Evolutionary conservation across 2,329 filamentous ascomycete genomes (phyloP).

Genomic region (Metarhizium humberi): DNA sequence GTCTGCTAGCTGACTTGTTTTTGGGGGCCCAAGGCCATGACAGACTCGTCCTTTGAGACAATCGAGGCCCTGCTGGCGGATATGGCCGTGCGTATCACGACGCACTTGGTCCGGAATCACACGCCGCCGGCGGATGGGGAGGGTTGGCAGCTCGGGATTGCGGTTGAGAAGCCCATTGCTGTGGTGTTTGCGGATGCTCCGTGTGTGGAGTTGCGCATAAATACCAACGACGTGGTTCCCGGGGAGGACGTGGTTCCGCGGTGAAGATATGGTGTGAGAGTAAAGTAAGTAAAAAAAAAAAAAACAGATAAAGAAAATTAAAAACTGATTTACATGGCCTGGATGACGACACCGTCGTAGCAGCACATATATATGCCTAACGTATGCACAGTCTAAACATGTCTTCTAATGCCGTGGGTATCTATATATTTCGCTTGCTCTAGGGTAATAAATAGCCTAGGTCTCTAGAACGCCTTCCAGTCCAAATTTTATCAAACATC

Average conservation of each 20-base stretch:
- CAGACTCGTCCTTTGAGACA: slow-evolving; percentile 50
- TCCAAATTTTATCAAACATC: background rate
- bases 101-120: slow-evolving; percentile 25
- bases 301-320: too few relatives aligned
- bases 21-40: slow-evolving; percentile 34
- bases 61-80: slow-evolving; percentile 50
- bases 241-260: background rate
- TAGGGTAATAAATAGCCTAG: background rate
- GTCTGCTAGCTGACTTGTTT: background rate
- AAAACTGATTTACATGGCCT: too few relatives aligned
- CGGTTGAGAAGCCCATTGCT: slow-evolving; percentile 63
- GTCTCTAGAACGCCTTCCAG: too few relatives aligned
- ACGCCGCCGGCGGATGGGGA: slow-evolving; percentile 7
- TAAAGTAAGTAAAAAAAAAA: too few relatives aligned
- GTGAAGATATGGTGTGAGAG: background rate
- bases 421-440: background rate
- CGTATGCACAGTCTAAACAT: too few relatives aligned
- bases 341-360: too few relatives aligned
- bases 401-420: background rate
- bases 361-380: too few relatives aligned
- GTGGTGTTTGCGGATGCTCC: slow-evolving; percentile 65
- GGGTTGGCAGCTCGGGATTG: slow-evolving; percentile 47
- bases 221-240: slow-evolving; percentile 16
- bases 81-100: slow-evolving; percentile 36
- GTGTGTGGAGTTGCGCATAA: slow-evolving; percentile 43